Conservation (phyloP, 768 basidiomycete genomes). For the Rhizopogon rudus region DNA sequence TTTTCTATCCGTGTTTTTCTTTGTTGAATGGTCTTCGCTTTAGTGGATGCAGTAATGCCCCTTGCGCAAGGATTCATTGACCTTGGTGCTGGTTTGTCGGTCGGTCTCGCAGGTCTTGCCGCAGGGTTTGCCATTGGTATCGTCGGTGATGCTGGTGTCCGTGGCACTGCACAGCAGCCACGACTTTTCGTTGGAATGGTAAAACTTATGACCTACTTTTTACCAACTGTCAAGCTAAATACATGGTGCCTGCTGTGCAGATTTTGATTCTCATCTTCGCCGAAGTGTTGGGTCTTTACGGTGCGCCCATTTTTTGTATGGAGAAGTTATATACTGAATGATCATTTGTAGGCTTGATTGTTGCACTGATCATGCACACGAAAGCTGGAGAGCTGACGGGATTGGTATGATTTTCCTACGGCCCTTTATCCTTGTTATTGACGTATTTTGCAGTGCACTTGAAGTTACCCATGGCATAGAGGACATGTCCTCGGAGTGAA, state of each 20-base stretch:
- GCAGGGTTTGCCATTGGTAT: slow-evolving; percentile 98
- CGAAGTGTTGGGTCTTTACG: slow-evolving; percentile 91
- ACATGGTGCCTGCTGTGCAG: slow-evolving; percentile 29
- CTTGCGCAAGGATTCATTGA: slow-evolving; percentile 93
- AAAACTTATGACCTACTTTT: slow-evolving; percentile 13
- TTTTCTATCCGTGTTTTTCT: neutral
- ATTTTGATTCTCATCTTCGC: slow-evolving; percentile 98
- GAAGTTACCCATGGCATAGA: slow-evolving; percentile 6
- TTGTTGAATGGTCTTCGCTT: neutral
- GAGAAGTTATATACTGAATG: neutral
- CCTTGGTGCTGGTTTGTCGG: slow-evolving; percentile 89
- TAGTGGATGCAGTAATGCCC: slow-evolving; percentile 76
- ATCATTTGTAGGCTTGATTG: slow-evolving; percentile 61
- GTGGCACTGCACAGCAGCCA: slow-evolving; percentile 96
- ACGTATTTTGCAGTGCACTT: slow-evolving; percentile 15
- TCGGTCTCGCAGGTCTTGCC: slow-evolving; percentile 91
- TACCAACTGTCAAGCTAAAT: neutral
- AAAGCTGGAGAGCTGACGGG: slow-evolving; percentile 33
- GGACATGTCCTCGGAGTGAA: slow-evolving; percentile 8
- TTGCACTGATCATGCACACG: slow-evolving; percentile 95
- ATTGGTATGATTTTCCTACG: slow-evolving; percentile 8
- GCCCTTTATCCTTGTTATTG: neutral
- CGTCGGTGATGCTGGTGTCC: slow-evolving; percentile 97
- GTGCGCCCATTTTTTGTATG: slow-evolving; percentile 27
- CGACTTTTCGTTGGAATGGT: slow-evolving; percentile 94